Percentiles rank a stretch among this genome's conserved stretches.
Conservation (phyloP, 768 basidiomycete genomes). For the Termitomyces sp. region DNA sequence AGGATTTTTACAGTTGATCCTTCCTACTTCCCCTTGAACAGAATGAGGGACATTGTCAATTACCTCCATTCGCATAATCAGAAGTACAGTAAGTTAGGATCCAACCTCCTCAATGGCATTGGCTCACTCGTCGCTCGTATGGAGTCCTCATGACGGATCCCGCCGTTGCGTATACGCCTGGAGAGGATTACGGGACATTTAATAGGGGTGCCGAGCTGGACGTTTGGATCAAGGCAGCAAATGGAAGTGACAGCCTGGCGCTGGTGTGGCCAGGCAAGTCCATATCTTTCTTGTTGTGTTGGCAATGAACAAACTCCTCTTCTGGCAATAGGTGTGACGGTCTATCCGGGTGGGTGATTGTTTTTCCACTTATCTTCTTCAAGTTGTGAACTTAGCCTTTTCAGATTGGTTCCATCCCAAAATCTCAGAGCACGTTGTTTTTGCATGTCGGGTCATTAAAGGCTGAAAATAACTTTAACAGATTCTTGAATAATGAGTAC, state of each 20-base stretch:
- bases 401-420: conserved; percentile 62
- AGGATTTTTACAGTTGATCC: conserved; percentile 70
- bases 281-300: conserved; percentile 8
- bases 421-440: conserved; percentile 40
- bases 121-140: background rate
- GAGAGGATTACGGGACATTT: conserved; percentile 49
- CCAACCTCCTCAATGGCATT: background rate
- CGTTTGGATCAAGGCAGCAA: conserved; percentile 60
- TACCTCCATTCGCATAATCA: conserved; percentile 62
- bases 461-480: conserved; percentile 17
- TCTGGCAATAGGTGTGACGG: conserved; percentile 44
- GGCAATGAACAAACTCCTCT: background rate
- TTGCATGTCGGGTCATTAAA: background rate
- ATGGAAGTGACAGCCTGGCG: conserved; percentile 57
- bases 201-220: conserved; percentile 51
- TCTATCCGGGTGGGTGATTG: conserved; percentile 46
- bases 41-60: conserved; percentile 65
- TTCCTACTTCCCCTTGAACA: conserved; percentile 59
- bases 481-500: conserved; percentile 67
- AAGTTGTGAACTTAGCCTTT: background rate
- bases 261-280: conserved; percentile 61
- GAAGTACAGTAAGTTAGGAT: conserved; percentile 43
- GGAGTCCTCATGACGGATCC: conserved; percentile 75
- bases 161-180: conserved; percentile 55
- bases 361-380: background rate